Evolutionary conservation across 371 early-diverging fungal genomes (phyloP).

Genomic region (Mortierella sp.): DNA sequence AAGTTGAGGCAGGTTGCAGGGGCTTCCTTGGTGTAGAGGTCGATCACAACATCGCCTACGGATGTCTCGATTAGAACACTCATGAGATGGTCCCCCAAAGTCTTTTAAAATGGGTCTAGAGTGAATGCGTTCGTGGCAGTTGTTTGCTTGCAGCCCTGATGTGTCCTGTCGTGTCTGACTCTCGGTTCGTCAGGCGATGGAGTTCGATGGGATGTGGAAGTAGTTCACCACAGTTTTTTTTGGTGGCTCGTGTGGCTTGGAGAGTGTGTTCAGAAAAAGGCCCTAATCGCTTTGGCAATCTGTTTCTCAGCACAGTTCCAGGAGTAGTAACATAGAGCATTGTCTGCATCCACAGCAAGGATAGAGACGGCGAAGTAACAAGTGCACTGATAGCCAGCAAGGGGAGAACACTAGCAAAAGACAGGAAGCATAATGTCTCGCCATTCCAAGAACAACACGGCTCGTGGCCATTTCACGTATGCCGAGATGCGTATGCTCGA

Average conservation of each 20-base stretch:
- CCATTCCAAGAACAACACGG: slow-evolving; percentile 97
- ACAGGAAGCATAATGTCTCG: slow-evolving; percentile 73
- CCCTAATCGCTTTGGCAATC: no score
- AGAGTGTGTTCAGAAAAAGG: no score
- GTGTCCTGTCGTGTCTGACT: background rate
- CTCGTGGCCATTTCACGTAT: slow-evolving; percentile 94
- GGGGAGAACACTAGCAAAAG: no score
- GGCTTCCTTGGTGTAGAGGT: slow-evolving; percentile 82
- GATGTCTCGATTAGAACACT: slow-evolving; percentile 91
- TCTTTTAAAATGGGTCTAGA: no score
- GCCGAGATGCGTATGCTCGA: slow-evolving; percentile 88
- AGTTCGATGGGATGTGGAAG: background rate
- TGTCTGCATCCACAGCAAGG: no score
- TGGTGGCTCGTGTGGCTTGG: background rate
- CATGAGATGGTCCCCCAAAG: no score
- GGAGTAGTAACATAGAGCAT: no score
- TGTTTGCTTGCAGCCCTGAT: no score
- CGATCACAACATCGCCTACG: slow-evolving; percentile 94
- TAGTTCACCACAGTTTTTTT: background rate
- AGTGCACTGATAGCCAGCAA: no score
- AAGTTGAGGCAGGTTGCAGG: slow-evolving; percentile 89
- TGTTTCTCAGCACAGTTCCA: no score
- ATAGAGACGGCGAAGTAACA: no score
- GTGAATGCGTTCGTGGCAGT: no score
- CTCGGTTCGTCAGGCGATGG: background rate